phyloP scores from a whole-genome alignment of 495 filamentous ascomycete genomes.

The Letharia lupina region DNA sequence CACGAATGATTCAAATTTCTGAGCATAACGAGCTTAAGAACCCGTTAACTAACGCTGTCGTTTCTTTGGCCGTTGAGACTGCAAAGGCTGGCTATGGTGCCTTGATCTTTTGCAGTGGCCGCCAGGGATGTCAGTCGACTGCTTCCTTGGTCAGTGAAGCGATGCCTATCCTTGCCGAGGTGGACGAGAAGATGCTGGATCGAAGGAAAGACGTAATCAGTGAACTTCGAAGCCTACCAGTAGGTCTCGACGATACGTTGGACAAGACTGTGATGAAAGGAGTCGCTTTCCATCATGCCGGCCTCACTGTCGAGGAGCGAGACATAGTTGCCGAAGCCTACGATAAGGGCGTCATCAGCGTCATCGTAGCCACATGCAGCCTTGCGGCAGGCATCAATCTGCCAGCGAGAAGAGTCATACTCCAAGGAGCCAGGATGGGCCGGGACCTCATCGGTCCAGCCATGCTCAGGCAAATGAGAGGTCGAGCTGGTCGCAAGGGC shows the following conservation, averaged over 20 bases:
- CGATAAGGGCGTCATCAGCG: slow-evolving; percentile 58
- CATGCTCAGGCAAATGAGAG: slow-evolving; percentile 80
- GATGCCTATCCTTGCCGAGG: slow-evolving; percentile 40
- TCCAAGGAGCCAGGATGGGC: slow-evolving; percentile 73
- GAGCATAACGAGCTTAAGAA: slow-evolving; percentile 52
- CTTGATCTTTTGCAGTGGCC: slow-evolving; percentile 68
- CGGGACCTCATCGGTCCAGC: slow-evolving; percentile 67
- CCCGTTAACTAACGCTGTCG: slow-evolving; percentile 57
- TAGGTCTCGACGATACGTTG: slow-evolving; percentile 59
- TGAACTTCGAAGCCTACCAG: slow-evolving; percentile 57
- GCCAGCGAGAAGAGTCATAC: slow-evolving; percentile 66
- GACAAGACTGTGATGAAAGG: slow-evolving; percentile 56
- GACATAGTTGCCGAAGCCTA: slow-evolving; percentile 68
- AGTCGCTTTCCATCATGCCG: slow-evolving; percentile 75
- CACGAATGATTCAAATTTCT: slow-evolving; percentile 47
- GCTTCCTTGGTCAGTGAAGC: slow-evolving; percentile 56
- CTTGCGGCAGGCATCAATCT: slow-evolving; percentile 82
- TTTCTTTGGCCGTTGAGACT: slow-evolving; percentile 60
- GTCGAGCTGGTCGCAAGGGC: slow-evolving; percentile 73
- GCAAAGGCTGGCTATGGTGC: slow-evolving; percentile 59
- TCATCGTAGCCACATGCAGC: slow-evolving; percentile 74
- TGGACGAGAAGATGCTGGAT: slow-evolving; percentile 43
- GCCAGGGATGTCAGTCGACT: slow-evolving; percentile 55
- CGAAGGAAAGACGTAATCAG: slow-evolving; percentile 57
- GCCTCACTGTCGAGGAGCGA: slow-evolving; percentile 71